Percentiles rank a stretch among this genome's conserved stretches.
Conservation (phyloP, 2,329 filamentous ascomycete species). For the Paecilomyces fulvus region DNA sequence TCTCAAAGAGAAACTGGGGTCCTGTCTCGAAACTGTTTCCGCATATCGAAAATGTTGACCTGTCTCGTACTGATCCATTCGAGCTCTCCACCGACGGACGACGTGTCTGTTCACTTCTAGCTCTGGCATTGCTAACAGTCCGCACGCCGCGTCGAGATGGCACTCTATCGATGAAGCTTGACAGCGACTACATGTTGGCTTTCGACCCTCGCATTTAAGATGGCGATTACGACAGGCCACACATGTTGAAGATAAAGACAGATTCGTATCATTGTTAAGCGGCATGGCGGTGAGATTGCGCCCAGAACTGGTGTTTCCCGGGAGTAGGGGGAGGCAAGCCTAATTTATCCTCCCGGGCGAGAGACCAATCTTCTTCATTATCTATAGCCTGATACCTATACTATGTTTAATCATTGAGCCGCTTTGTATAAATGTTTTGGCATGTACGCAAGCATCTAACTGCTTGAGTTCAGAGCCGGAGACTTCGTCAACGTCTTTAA, state of each 20-base stretch:
- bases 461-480: constrained; percentile 54
- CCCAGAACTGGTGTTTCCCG: neutral
- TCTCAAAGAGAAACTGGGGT: neutral
- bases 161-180: neutral
- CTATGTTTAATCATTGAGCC: no score
- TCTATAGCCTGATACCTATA: no score
- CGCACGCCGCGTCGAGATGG: neutral
- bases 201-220: neutral
- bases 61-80: neutral
- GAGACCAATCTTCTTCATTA: no score
- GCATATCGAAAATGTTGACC: neutral
- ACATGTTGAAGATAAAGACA: neutral
- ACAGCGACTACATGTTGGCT: neutral
- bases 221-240: neutral
- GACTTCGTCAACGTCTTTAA: constrained; percentile 78
- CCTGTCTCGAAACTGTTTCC: neutral
- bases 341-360: no score
- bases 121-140: neutral
- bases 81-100: neutral
- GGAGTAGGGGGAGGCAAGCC: neutral
- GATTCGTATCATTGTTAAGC: neutral
- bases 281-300: neutral
- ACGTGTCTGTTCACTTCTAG: neutral
- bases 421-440: no score
- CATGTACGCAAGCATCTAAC: no score